These are phyloP conservation scores for Xylaria sp. DNA, from an alignment of 2,329 filamentous ascomycete genomes.

Conservation along the genomic window DNA sequence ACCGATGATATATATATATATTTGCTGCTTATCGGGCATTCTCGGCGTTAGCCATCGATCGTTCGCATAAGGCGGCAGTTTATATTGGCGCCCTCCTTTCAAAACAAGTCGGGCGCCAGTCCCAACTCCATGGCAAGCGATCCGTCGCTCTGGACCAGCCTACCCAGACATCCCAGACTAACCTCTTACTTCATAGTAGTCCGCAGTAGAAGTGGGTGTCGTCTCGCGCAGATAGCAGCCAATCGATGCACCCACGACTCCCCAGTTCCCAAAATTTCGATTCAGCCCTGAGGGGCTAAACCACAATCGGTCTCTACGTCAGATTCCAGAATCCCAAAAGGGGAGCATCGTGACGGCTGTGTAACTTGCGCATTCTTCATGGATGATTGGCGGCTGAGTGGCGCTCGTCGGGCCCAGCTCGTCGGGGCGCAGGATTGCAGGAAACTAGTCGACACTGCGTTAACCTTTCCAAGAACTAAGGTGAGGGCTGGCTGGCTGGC, in stretches of 20 bases:
- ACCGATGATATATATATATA: background rate
- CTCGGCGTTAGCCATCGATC: background rate
- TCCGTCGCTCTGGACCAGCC: slow-evolving; percentile 1
- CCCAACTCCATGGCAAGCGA: background rate
- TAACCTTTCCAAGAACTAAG: slow-evolving; percentile 13
- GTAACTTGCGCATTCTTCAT: background rate
- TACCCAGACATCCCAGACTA: slow-evolving; percentile 13
- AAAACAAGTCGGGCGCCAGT: background rate
- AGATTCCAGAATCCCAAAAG: slow-evolving; percentile 6
- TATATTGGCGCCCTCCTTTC: background rate
- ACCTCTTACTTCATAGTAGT: slow-evolving; percentile 1
- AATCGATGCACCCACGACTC: slow-evolving; percentile 16
- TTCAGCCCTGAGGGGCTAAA: slow-evolving; percentile 23
- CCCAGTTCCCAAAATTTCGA: slow-evolving; percentile 7
- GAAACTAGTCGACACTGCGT: slow-evolving; percentile 9
- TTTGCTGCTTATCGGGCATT: background rate
- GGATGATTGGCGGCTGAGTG: slow-evolving; percentile 3
- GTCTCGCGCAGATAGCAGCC: slow-evolving; percentile 11
- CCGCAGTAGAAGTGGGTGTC: background rate
- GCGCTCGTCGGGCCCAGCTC: slow-evolving; percentile 11
- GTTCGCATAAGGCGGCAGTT: background rate
- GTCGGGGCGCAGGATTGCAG: slow-evolving; percentile 16
- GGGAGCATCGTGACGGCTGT: slow-evolving; percentile 12
- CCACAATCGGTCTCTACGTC: slow-evolving; percentile 17
- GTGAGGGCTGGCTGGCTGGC: slow-evolving; percentile 11